Evolutionary conservation across 352 stramenopile species (phyloP), one percentile per base, ranked within the genome.

Genomic region (Phytophthora cactorum): DNA sequence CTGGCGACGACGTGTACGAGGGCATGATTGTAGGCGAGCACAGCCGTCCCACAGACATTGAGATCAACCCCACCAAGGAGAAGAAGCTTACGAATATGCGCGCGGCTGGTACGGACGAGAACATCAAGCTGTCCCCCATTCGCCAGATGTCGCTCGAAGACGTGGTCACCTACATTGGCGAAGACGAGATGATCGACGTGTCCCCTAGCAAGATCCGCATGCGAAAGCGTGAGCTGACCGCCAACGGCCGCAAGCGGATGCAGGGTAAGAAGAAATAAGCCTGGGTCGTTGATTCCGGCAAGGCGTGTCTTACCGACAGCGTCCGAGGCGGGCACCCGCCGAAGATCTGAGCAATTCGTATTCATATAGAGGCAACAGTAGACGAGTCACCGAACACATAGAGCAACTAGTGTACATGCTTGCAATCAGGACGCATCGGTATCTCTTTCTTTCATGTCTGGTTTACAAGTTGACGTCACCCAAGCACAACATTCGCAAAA

Each of bases 141-240:
- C 93, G 94, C 52, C 69, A 78, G 39, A 94, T 99, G 82, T 97
- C 85, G n/a, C 84, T 99, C 0, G 98, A 99, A 76, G 97, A 99
- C 70, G 79, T 98, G 25, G 98, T 99, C 68, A 95, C 95, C 5
- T 99, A 99, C 77, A 93, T 99, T 70, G 86, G 82, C 52, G 91
- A 98, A 49, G 98, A 99, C 77, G 98, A 99, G 80, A 98, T 99
- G 75, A 97, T 99, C 60, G 98, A 99, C 73, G 92, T 99, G 12
- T 99, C 97, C 43, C 98, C 98, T 15, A 77, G 75, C 27, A 96
- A 84, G 68, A 97, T 99, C 47, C 89, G 98, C 58, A 94, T 99
- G 73, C 72, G 84, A 34, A 93, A 93, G 70, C 85, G 85, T 27
- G 83, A 92, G 66, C 65, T 93, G 52, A 79, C 74, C 2, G 72